Percentiles rank a stretch among this genome's conserved stretches.
Conservation (phyloP, 345 rosid genomes). For the Hibiscus trionum region DNA sequence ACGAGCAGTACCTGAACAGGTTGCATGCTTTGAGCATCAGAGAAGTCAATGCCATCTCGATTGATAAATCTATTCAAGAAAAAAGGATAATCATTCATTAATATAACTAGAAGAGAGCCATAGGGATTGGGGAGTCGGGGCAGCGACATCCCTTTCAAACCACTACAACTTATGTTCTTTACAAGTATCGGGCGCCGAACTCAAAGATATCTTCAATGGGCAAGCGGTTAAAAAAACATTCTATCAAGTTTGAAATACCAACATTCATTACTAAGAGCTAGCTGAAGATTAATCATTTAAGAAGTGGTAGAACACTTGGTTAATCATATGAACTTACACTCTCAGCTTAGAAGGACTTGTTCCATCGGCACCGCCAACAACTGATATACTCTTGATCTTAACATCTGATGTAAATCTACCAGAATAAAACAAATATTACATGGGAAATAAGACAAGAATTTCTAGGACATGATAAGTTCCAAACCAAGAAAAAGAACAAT, state of each 20-base stretch:
- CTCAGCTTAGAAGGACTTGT: conserved; percentile 93
- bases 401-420: conserved; percentile 89
- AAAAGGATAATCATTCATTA: neutral
- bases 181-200: neutral
- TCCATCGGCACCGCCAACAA: conserved; percentile 87
- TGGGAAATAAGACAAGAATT: neutral
- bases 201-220: neutral
- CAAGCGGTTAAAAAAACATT: neutral
- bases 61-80: conserved; percentile 60
- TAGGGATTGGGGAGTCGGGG: neutral
- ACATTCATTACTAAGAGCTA: neutral
- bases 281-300: neutral
- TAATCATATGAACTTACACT: conserved; percentile 50
- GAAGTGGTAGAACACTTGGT: neutral
- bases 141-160: neutral
- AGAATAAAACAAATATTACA: conserved; percentile 10
- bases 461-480: neutral
- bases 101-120: neutral
- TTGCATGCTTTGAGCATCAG: conserved; percentile 89
- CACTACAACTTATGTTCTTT: neutral
- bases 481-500: conserved; percentile 1
- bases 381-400: conserved; percentile 85
- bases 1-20: conserved; percentile 67
- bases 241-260: conserved; percentile 4
- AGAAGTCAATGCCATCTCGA: conserved; percentile 92